phyloP scores from a whole-genome alignment of 2,329 filamentous ascomycete species.

The Penicillium psychrosexuale region DNA sequence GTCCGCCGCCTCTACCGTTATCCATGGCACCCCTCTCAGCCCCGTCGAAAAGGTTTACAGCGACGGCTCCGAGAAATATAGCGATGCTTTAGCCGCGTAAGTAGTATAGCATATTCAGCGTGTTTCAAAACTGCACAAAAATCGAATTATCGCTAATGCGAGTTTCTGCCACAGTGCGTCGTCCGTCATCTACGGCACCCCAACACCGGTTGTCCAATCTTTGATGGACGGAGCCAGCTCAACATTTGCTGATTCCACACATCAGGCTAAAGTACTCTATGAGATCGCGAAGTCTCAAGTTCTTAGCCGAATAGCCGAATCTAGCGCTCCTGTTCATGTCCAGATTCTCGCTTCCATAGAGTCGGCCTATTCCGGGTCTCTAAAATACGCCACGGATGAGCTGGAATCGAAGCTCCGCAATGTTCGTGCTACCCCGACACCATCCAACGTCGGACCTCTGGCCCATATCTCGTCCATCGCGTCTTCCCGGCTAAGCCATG shows the following conservation, averaged over 20 bases:
- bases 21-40: slow-evolving; percentile 52
- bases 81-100: slow-evolving; percentile 57
- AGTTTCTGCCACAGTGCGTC: slow-evolving; percentile 3
- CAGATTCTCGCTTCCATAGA: slow-evolving; percentile 41
- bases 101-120: slow-evolving; percentile 19
- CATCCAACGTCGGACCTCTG: slow-evolving; percentile 43
- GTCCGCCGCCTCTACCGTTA: slow-evolving; percentile 54
- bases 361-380: slow-evolving; percentile 21
- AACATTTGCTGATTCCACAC: slow-evolving; percentile 53
- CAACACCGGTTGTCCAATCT: slow-evolving; percentile 6
- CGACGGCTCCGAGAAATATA: slow-evolving; percentile 54
- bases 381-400: slow-evolving; percentile 22
- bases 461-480: slow-evolving; percentile 65
- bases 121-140: background rate
- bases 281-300: slow-evolving; percentile 66
- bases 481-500: slow-evolving; percentile 65
- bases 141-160: slow-evolving; percentile 3
- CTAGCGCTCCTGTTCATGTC: slow-evolving; percentile 47
- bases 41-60: slow-evolving; percentile 47
- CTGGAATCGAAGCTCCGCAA: slow-evolving; percentile 14
- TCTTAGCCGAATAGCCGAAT: slow-evolving; percentile 66
- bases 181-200: slow-evolving; percentile 5
- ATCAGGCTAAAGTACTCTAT: slow-evolving; percentile 65
- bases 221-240: slow-evolving; percentile 7
- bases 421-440: slow-evolving; percentile 53